Percentiles rank a stretch among this genome's conserved stretches.
Evolutionary conservation across 225 moss, liverwort and hornwort genomes (phyloP).

Genomic region (Pseudoscleropodium purum): DNA sequence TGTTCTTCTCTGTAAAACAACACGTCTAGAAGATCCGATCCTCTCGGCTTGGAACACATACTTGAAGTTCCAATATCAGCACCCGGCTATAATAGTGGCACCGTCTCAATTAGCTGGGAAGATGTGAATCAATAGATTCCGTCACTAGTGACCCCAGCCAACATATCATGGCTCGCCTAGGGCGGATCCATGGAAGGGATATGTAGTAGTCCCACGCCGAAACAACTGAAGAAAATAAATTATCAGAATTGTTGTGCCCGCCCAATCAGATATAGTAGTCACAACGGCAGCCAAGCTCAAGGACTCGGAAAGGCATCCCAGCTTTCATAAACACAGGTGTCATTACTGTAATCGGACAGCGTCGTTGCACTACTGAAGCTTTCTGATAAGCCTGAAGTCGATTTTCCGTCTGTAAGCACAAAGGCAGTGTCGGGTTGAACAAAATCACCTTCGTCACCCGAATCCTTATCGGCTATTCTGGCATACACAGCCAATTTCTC

Average conservation of each 20-base stretch:
- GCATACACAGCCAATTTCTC: neutral
- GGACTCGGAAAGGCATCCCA: neutral
- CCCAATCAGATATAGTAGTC: neutral
- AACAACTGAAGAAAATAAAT: neutral
- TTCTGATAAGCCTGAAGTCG: neutral
- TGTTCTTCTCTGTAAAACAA: neutral
- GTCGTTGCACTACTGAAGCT: neutral
- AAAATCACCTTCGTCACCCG: neutral
- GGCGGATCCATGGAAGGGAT: neutral
- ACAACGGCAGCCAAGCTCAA: neutral
- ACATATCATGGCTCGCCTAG: neutral
- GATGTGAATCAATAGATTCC: neutral
- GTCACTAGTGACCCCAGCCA: neutral
- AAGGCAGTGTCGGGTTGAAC: neutral
- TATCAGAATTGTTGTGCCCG: neutral
- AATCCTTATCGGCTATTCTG: neutral
- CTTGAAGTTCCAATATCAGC: neutral
- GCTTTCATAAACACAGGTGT: slow-evolving; percentile 5
- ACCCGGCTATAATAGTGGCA: neutral
- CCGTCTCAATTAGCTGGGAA: neutral
- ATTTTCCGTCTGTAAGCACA: neutral
- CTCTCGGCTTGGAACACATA: neutral
- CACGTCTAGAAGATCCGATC: neutral
- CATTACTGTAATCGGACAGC: neutral
- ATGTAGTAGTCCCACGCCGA: neutral